These are phyloP conservation scores for Penicillium sp. DNA, from an alignment of 2,329 filamentous ascomycete genomes.

Conservation along the genomic window DNA sequence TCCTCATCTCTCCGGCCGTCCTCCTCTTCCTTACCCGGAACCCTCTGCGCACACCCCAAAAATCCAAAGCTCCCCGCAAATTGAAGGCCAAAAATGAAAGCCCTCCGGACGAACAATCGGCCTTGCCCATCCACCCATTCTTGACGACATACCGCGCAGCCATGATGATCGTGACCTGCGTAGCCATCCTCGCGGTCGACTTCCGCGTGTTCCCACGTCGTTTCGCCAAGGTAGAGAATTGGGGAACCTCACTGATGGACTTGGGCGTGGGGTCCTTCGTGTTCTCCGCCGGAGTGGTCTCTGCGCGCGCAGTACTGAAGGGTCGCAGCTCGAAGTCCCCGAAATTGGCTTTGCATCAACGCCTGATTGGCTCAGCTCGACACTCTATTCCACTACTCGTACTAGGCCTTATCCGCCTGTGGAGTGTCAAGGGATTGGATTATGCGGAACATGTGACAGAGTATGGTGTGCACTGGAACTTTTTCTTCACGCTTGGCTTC, in stretches of 20 bases:
- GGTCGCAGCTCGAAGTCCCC: slow-evolving; percentile 54
- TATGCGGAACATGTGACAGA: slow-evolving; percentile 97
- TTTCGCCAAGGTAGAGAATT: slow-evolving; percentile 98
- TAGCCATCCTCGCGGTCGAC: slow-evolving; percentile 94
- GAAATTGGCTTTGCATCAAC: slow-evolving; percentile 44
- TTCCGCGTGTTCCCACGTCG: slow-evolving; percentile 88
- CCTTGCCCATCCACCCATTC: slow-evolving; percentile 81
- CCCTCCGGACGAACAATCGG: slow-evolving; percentile 37
- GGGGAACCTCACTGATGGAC: slow-evolving; percentile 99
- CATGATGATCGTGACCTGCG: slow-evolving; percentile 86
- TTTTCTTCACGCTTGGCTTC: slow-evolving; percentile 92
- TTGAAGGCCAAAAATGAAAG: slow-evolving; percentile 21
- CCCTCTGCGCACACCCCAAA: slow-evolving; percentile 27
- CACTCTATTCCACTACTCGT: slow-evolving; percentile 79
- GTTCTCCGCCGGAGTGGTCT: slow-evolving; percentile 88
- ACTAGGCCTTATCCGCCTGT: slow-evolving; percentile 74
- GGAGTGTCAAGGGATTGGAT: slow-evolving; percentile 88
- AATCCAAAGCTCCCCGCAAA: slow-evolving; percentile 35
- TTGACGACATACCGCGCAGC: slow-evolving; percentile 84
- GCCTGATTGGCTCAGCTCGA: slow-evolving; percentile 65
- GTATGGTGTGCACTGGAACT: slow-evolving; percentile 99
- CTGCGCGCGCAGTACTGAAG: slow-evolving; percentile 73
- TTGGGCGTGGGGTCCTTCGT: slow-evolving; percentile 96
- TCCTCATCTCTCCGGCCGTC: slow-evolving; percentile 68
- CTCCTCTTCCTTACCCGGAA: slow-evolving; percentile 53